These are phyloP conservation scores for Ustilaginoidea virens DNA, from an alignment of 2,329 filamentous ascomycete species.

Conservation along the genomic window DNA sequence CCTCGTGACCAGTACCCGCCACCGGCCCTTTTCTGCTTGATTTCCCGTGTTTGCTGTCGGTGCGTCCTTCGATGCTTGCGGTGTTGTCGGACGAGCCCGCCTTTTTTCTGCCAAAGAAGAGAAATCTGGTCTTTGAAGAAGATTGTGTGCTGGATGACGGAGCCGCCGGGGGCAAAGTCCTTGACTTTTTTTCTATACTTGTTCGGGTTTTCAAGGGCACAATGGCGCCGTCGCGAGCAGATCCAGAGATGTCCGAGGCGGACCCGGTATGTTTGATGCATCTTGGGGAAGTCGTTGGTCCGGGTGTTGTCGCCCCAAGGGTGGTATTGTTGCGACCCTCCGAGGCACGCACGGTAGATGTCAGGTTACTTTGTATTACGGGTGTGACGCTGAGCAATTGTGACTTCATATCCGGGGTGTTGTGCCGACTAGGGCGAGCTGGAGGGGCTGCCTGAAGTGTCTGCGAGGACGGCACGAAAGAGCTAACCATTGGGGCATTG, in stretches of 20 bases:
- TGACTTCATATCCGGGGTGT: slow-evolving; percentile 44
- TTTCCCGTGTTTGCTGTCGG: slow-evolving; percentile 8
- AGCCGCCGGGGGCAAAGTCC: slow-evolving; percentile 8
- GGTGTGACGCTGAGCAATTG: slow-evolving; percentile 35
- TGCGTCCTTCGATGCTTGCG: background rate
- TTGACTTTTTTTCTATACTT: slow-evolving; percentile 9
- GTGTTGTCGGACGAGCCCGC: slow-evolving; percentile 22
- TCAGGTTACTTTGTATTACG: slow-evolving; percentile 45
- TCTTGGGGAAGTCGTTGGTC: slow-evolving; percentile 18
- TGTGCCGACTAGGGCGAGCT: slow-evolving; percentile 51
- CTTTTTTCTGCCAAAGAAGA: slow-evolving; percentile 64
- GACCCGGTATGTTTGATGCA: slow-evolving; percentile 15
- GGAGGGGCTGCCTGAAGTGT: slow-evolving; percentile 32
- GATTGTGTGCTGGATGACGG: slow-evolving; percentile 30
- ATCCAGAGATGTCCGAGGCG: slow-evolving; percentile 14
- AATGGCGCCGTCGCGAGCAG: slow-evolving; percentile 7
- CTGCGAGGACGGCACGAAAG: no score
- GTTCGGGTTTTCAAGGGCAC: slow-evolving; percentile 5
- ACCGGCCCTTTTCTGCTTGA: slow-evolving; percentile 56
- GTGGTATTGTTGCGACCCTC: slow-evolving; percentile 31
- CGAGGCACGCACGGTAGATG: slow-evolving; percentile 14
- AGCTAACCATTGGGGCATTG: no score
- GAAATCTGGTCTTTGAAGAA: slow-evolving; percentile 51
- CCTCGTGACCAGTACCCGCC: slow-evolving; percentile 90
- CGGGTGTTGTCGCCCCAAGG: slow-evolving; percentile 15